Conservation (phyloP, 2,329 filamentous ascomycete species). For the Ophiostoma quercus region DNA sequence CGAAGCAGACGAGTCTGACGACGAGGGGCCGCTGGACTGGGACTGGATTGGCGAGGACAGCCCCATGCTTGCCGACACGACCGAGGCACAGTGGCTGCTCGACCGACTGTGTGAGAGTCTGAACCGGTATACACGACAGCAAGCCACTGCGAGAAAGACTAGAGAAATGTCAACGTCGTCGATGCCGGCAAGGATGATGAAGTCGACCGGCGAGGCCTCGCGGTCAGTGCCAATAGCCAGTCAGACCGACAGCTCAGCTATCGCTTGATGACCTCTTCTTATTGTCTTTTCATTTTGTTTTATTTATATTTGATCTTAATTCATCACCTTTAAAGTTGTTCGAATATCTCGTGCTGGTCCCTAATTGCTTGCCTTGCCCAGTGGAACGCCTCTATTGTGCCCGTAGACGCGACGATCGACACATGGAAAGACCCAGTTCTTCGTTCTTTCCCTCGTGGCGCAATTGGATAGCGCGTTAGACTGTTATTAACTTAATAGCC, state of each 20-base stretch:
- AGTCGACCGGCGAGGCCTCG: background rate
- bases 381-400: background rate
- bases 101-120: slow-evolving; percentile 62
- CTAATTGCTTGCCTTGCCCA: background rate
- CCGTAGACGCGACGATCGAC: background rate
- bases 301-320: too few species aligned
- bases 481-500: slow-evolving; percentile 13
- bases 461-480: slow-evolving; percentile 17
- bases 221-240: background rate
- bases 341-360: background rate
- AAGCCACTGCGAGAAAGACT: background rate
- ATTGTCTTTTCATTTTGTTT: too few species aligned
- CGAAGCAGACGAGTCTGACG: slow-evolving; percentile 16
- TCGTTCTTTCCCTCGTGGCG: slow-evolving; percentile 13
- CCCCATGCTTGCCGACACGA: slow-evolving; percentile 58
- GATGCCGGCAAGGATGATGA: background rate
- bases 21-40: slow-evolving; percentile 55
- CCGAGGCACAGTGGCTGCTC: slow-evolving; percentile 63
- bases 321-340: too few species aligned
- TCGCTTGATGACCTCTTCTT: too few species aligned
- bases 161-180: background rate
- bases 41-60: slow-evolving; percentile 68
- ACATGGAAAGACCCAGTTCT: slow-evolving; percentile 4
- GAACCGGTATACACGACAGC: slow-evolving; percentile 33
- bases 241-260: background rate